Percentiles rank a stretch among this genome's conserved stretches.
Evolutionary conservation across 441 rosid genomes (phyloP).

Genomic region (Gossypium trilobum): DNA sequence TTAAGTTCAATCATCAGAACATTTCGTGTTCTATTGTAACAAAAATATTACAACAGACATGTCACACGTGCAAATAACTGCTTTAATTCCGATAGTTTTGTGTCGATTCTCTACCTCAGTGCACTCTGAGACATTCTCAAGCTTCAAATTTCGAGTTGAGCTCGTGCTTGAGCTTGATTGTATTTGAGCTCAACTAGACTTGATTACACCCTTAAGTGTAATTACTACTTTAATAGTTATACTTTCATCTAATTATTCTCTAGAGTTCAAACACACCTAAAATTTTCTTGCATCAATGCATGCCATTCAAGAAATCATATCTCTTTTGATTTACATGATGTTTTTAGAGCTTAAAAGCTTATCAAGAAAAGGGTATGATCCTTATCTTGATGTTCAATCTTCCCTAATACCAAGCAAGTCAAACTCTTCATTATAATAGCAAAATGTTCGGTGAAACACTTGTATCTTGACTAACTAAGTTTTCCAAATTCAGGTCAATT

Average conservation of each 20-base stretch:
- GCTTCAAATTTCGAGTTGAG: not conserved
- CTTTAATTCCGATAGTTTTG: not conserved
- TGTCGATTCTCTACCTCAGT: not conserved
- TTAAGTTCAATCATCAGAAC: not conserved
- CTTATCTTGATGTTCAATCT: constrained; percentile 32
- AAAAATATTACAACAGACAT: too few relatives aligned
- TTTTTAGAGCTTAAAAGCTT: constrained; percentile 29
- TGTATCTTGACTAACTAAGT: not conserved
- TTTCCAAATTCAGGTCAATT: not conserved
- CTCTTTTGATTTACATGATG: constrained; percentile 41
- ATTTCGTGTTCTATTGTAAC: not conserved
- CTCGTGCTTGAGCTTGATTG: not conserved
- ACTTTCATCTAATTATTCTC: not conserved
- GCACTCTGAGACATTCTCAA: not conserved
- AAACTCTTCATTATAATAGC: not conserved
- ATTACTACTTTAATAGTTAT: not conserved
- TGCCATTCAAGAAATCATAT: constrained; percentile 32
- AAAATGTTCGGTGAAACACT: not conserved
- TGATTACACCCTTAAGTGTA: not conserved
- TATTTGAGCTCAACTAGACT: not conserved
- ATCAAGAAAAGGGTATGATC: constrained; percentile 32
- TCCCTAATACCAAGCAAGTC: constrained; percentile 5
- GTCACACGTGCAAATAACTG: not conserved
- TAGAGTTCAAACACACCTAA: not conserved
- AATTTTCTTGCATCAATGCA: constrained; percentile 35